Evolutionary conservation across 768 basidiomycete genomes (phyloP).

Genomic region (Leucocoprinus sp.): DNA sequence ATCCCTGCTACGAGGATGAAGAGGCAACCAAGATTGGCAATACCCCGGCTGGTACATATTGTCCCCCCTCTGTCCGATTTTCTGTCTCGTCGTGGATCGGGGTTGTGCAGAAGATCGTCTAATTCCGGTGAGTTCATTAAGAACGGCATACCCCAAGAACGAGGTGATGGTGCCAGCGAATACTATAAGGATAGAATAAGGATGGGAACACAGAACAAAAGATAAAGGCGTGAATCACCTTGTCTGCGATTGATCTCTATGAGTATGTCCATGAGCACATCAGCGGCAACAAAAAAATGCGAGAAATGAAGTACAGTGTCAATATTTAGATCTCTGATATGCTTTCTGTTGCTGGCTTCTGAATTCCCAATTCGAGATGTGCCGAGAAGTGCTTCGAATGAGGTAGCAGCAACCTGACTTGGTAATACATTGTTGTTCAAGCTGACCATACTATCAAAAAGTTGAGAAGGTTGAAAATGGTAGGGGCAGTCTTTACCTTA

Average conservation of each 20-base stretch:
- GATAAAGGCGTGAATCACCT: neutral
- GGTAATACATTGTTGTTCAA: neutral
- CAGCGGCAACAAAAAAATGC: neutral
- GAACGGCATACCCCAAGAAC: slow-evolving; percentile 41
- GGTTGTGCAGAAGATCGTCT: slow-evolving; percentile 60
- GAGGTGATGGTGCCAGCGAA: slow-evolving; percentile 35
- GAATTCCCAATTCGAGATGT: neutral
- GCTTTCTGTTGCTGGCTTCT: neutral
- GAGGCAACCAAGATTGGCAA: slow-evolving; percentile 63
- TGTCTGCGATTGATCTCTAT: slow-evolving; percentile 6
- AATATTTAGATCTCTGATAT: neutral
- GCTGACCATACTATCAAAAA: slow-evolving; percentile 1
- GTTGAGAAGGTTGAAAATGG: neutral
- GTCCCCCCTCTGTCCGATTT: slow-evolving; percentile 48
- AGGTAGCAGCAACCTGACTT: neutral
- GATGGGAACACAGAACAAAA: neutral
- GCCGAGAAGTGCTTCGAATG: slow-evolving; percentile 8
- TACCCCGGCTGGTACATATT: slow-evolving; percentile 53
- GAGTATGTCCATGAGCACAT: neutral
- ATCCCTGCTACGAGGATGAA: slow-evolving; percentile 40
- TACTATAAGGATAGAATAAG: slow-evolving; percentile 19
- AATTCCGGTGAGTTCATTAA: slow-evolving; percentile 38
- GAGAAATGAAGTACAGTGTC: slow-evolving; percentile 1
- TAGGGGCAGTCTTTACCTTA: too few relatives aligned
- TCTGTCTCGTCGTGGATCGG: slow-evolving; percentile 45